Base-by-base conservation (phyloP, 108 stramenopile species). In the Seminavis robusta region DNA sequence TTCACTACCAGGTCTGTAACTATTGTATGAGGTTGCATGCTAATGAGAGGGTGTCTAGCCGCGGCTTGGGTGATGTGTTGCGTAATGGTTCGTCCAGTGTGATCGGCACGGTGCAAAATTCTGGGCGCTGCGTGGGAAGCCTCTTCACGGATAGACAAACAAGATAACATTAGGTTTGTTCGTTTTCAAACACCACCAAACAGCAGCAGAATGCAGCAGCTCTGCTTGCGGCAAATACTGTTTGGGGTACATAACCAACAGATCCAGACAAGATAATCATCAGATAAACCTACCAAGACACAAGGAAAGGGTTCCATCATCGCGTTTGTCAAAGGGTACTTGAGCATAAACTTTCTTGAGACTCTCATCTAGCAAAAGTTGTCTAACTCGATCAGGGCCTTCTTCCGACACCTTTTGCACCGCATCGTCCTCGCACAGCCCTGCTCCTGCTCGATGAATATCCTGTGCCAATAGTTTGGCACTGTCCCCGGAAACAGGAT, bases 11-110 rank as follows among this genome's bases (percentile, higher is more conserved):
- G 73, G 61, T 97, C 96, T 10, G 91, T 88, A n/a, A 83, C 96
- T 3, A 95, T 51, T 1, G 89, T 77, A 51, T 90, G 71, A 0
- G 79, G 67, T 47, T 80, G 75, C 32, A 94, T 56, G 21, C 76
- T 81, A 67, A 97, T 92, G 33, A 94, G 66, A 0, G 94, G 96
- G 73, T 95, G 94, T 26, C 50, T 33, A 5, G 59, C 62, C 3
- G 87, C 89, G 8, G 94, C 94, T 24, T 67, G 34, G 32, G 90
- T 86, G 9, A 97, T 78, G 51, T 78, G 74, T n/a, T 88, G 51
- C 15, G 96, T 95, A 62, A 97, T 97, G 39, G 77, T 79, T 73
- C 58, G 76, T 8, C 96, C 96, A 20, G 94, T 95, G 52, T 92
- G 83, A 60, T 97, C 96, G 1, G 87, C 87, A 50, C 84, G 74